Base-by-base conservation (phyloP, 164 flowering plant genomes). In the Stephania yunnanensis region DNA sequence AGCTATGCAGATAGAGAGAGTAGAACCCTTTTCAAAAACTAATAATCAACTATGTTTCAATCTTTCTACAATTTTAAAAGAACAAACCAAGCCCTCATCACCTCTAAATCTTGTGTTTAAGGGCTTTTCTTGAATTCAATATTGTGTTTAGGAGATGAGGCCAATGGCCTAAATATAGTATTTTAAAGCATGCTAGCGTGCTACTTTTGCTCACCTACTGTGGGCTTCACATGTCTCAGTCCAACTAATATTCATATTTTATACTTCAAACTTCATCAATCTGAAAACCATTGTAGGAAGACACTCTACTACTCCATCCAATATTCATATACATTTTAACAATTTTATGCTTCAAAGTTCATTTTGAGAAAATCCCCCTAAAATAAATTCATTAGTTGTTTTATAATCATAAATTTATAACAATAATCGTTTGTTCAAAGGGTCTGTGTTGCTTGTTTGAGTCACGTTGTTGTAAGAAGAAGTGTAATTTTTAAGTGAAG, bases 71-170 rank as follows among this genome's bases (percentile, higher is more conserved):
- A 61, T 19, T 61, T 61, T 61, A 61, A 61, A 61, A 61, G 10
- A 61, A n/a, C 22, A 61, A 69, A 45, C 46, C 42, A 3, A 50
- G n/a, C 71, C 13, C 50, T 25, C 66, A 31, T 17, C 46, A 55
- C 66, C 55, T 25, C 31, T 10, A 9, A 13, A 8, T n/a, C 50
- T 19, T 17, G 45, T 64, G 20, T 70, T 69, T 64, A 67, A 12
- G 17, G 20, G 69, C 65, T 22, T 64, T 67, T 22, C 19, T 45
- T 61, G 63, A 71, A 70, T 75, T 44, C 63, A 75, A 61, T 58
- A 75, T 69, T 58, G 30, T 45, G 19, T 44, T 31, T 19, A 53
- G 64, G 73, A 63, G 65, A 73, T 70, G 69, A 78, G 73, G 25
- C 65, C 76, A 50, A 69, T 67, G 25, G 36, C 42, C 67, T 50